These are phyloP conservation scores for Rheum nobile DNA, from an alignment of 148 eudicot species.

Conservation along the genomic window DNA sequence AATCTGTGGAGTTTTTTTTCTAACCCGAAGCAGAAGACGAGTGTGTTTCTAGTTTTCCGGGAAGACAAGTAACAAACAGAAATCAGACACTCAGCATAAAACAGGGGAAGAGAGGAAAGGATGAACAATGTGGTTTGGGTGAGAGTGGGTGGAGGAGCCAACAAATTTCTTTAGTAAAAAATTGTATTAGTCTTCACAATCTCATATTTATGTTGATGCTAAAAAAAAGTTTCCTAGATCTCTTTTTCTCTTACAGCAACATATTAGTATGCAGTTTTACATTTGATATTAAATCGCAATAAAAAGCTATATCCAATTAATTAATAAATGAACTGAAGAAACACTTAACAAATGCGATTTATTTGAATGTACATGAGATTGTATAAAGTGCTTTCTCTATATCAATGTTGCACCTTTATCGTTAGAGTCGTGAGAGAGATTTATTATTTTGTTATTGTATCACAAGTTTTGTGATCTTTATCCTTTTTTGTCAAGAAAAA, in stretches of 20 bases:
- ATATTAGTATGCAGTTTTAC: no score
- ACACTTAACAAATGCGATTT: no score
- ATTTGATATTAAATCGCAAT: no score
- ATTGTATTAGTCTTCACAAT: background rate
- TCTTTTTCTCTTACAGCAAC: background rate
- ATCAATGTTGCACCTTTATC: no score
- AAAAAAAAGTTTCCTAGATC: background rate
- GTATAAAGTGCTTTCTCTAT: no score
- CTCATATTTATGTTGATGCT: background rate
- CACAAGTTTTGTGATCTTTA: no score
- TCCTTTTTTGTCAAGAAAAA: no score
- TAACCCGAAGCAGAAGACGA: background rate
- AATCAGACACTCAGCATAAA: background rate
- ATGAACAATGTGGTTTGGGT: background rate
- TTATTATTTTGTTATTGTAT: no score
- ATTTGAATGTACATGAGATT: no score
- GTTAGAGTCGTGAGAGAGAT: no score
- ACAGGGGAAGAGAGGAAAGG: slow-evolving; percentile 4
- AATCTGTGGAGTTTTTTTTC: background rate
- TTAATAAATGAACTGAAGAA: no score
- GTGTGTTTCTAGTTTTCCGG: slow-evolving; percentile 1
- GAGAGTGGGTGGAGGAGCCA: slow-evolving; percentile 1
- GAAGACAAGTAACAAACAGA: background rate
- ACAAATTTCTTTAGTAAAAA: background rate
- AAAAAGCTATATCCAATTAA: no score